Evolutionary conservation across 2,329 filamentous ascomycete species (phyloP), one percentile per base, ranked within the genome.

Genomic region (Fusarium sp.): DNA sequence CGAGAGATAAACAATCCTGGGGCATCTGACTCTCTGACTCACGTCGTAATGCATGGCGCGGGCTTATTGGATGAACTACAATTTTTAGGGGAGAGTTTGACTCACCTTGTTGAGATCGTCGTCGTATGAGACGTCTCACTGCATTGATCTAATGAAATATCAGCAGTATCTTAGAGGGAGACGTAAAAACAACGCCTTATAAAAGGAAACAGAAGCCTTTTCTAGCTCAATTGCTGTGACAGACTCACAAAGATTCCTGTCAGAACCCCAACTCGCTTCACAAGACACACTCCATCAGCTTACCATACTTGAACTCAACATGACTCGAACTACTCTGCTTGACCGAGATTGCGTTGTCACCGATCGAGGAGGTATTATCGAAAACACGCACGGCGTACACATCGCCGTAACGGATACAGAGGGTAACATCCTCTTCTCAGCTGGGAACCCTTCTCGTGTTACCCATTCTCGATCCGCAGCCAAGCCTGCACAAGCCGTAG

Each of bases 401-500:
- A 82, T 82, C 21, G 82, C 85, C 11, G 71, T 86, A 5, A 80
- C 82, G 18, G 83, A 86, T 49, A 64, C 77, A 4, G 74, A 72
- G 0, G 84, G 84, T 13, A 78, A 76, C 3, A 76, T 86, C 5
- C 78, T 87, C 25, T 84, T 77, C 64, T 64, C 78, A 3, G 79
- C 84, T 23, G 85, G 86, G 23, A 80, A 86, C 47, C 82, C 85
- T 2, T 69, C 63, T 2, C 81, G 85, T 6, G 53, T 84, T 16
- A 87, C 85, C 0, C 79, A 87, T 8, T 77, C 80, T 28, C 82
- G 85, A 21, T 87, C 86, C 9, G 81, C 84, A 5, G 82, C 83
- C n/a, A 87, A 87, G 60, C 84, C 84, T 2, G 80, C 80, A 0
- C 85, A 87, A 71, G 82, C 85, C 2, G 79, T 87, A 9, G 83